Evolutionary conservation across 108 stramenopile genomes (phyloP).

Genomic region (Parietichytrium sp.): DNA sequence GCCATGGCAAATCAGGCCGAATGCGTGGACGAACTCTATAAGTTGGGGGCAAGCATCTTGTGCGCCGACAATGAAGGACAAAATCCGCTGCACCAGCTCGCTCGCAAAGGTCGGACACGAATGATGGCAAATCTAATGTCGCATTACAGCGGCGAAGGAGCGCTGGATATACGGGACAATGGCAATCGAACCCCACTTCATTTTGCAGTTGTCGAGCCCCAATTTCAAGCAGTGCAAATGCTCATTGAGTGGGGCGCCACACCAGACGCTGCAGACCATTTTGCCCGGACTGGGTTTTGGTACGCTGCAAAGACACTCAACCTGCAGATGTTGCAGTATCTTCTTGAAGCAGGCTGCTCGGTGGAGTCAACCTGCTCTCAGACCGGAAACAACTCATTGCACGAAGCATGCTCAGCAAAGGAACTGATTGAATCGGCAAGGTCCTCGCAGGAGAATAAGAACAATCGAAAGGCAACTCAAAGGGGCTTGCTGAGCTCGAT

Average conservation of each 20-base stretch:
- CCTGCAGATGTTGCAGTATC: background rate
- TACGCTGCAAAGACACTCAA: background rate
- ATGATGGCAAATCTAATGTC: slow-evolving; percentile 16
- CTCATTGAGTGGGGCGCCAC: slow-evolving; percentile 21
- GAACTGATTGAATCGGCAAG: too few relatives aligned
- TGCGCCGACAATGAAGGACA: background rate
- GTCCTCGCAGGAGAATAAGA: too few relatives aligned
- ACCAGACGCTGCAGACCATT: background rate
- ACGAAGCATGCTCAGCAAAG: background rate
- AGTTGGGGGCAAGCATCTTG: background rate
- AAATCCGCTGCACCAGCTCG: slow-evolving; percentile 11
- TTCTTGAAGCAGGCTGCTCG: slow-evolving; percentile 22
- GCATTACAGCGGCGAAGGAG: background rate
- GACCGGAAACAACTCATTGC: background rate
- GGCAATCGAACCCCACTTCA: background rate
- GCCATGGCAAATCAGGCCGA: background rate
- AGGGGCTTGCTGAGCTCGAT: too few relatives aligned
- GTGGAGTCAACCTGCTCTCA: background rate
- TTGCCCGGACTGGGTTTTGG: background rate
- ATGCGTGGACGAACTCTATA: background rate
- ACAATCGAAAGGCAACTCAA: too few relatives aligned
- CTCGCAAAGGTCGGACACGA: background rate
- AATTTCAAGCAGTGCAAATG: background rate
- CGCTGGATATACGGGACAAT: background rate
- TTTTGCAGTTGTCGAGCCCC: background rate